Percentiles rank a stretch among this genome's conserved stretches.
Conservation (phyloP, 2,329 filamentous ascomycete species). For the Fusarium sp. region DNA sequence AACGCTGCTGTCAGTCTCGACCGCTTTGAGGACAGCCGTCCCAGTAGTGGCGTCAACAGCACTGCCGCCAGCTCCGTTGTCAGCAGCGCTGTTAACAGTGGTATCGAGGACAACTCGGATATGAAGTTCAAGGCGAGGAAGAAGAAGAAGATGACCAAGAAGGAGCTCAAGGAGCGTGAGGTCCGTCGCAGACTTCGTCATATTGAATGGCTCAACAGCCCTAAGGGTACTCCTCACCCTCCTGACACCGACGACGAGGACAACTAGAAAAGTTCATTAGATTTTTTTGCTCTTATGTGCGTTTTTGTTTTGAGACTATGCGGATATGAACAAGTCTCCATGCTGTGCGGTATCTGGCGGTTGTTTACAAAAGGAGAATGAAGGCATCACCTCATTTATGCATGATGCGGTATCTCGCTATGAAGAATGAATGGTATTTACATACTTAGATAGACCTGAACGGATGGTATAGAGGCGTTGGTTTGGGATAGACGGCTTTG, state of each 20-base stretch:
- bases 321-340: constrained; percentile 18
- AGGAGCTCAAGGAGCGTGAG: constrained; percentile 94
- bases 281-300: constrained; percentile 3
- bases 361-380: constrained; percentile 15
- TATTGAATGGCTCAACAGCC: constrained; percentile 84
- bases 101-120: constrained; percentile 79
- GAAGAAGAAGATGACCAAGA: constrained; percentile 99
- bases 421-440: constrained; percentile 24
- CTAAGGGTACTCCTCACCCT: constrained; percentile 84
- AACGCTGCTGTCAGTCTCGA: constrained; percentile 77
- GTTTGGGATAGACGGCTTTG: constrained; percentile 40
- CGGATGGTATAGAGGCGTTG: constrained; percentile 41
- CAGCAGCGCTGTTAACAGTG: constrained; percentile 74
- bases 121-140: constrained; percentile 91
- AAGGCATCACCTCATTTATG: constrained; percentile 5
- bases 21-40: constrained; percentile 85
- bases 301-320: constrained; percentile 8
- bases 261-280: constrained; percentile 33
- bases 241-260: constrained; percentile 82
- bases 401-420: constrained; percentile 22
- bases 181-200: constrained; percentile 87
- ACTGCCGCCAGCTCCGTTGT: constrained; percentile 65
- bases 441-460: constrained; percentile 35
- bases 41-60: constrained; percentile 66
- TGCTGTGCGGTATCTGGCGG: constrained; percentile 7